Evolutionary conservation across 495 filamentous ascomycete genomes (phyloP).

Genomic region (Aspergillus incahuasiensis): DNA sequence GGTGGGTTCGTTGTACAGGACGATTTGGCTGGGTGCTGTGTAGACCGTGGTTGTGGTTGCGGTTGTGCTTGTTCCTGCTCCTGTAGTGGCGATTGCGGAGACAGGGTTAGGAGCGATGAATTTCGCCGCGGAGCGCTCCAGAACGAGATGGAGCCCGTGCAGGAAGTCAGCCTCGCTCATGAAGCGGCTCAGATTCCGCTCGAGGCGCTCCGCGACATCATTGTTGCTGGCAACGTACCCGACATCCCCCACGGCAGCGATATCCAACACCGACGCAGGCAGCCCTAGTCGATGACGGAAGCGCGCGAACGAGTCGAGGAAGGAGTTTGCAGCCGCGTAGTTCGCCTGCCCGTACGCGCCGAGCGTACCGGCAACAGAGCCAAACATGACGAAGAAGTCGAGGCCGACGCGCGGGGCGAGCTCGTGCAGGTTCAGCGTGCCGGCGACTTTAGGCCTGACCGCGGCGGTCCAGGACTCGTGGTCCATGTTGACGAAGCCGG

Average conservation of each 20-base stretch:
- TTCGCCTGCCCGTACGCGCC: slow-evolving; percentile 22
- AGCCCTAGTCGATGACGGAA: slow-evolving; percentile 21
- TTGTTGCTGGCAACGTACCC: slow-evolving; percentile 17
- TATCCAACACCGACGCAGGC: slow-evolving; percentile 24
- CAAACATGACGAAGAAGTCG: slow-evolving; percentile 43
- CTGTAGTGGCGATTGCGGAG: too few relatives aligned
- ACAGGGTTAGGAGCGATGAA: too few relatives aligned
- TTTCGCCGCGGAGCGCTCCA: too few relatives aligned
- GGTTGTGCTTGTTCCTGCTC: too few relatives aligned
- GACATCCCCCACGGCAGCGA: slow-evolving; percentile 39
- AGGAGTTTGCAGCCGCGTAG: slow-evolving; percentile 26
- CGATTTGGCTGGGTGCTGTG: too few relatives aligned
- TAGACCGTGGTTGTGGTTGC: too few relatives aligned
- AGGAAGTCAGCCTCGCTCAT: slow-evolving; percentile 3
- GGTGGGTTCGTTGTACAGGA: too few relatives aligned
- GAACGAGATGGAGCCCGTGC: not conserved
- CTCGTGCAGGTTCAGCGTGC: slow-evolving; percentile 32
- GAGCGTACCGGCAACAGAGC: slow-evolving; percentile 22
- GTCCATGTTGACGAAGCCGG: not conserved
- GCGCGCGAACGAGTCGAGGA: slow-evolving; percentile 23
- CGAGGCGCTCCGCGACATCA: slow-evolving; percentile 1
- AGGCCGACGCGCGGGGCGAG: slow-evolving; percentile 11
- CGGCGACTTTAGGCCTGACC: slow-evolving; percentile 15
- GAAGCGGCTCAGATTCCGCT: not conserved
- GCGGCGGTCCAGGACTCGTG: not conserved